Evolutionary conservation across 495 filamentous ascomycete genomes (phyloP), one percentile per base, ranked within the genome.

Genomic region (Extremus antarcticus): DNA sequence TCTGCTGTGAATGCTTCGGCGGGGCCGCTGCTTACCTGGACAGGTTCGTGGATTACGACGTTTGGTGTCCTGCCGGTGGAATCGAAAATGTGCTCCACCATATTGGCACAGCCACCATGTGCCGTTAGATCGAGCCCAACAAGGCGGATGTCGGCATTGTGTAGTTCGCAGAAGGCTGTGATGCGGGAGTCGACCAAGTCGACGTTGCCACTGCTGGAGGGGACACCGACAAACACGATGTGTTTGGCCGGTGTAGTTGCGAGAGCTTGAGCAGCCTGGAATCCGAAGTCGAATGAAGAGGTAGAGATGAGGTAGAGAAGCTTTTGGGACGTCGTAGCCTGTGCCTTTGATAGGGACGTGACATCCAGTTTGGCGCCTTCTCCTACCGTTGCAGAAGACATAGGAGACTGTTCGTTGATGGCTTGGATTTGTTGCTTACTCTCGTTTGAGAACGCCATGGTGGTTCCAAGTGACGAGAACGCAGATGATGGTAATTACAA

Each of bases 11-110:
- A 66, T 21, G 59, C 47, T 47, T 66, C 63, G 7, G 63, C 35
- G 15, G 63, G 63, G 1, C 63, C 63, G 38, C 51, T 65, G 47
- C 43, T 43, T 55, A 66, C 63, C 55, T 66, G 63, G 45, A 64
- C 64, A 2, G 63, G 60, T 24, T 66, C 66, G 51, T 66, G 59
- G 17, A 66, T 43, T 8, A 66, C 38, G 23, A 49, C 56, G 43
- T 66, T 64, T 23, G 66, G 52, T 21, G 47, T 38, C 24, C 64
- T 60, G 15, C 25, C 4, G 15, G 46, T 16, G 7, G 7, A 39
- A 24, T 20, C 20, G 38, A 58, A 19, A 17, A 65, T 53, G 20
- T 54, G 53, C 13, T 32, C 40, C 15, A 63, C 55, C 3, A 64
- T 54, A 2, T 35, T 46, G 38, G 57, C 41, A 16, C 64, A 53